These are phyloP conservation scores for Tetrahymena malaccensis DNA, from an alignment of 73 alveolate genomes.

Conservation along the genomic window DNA sequence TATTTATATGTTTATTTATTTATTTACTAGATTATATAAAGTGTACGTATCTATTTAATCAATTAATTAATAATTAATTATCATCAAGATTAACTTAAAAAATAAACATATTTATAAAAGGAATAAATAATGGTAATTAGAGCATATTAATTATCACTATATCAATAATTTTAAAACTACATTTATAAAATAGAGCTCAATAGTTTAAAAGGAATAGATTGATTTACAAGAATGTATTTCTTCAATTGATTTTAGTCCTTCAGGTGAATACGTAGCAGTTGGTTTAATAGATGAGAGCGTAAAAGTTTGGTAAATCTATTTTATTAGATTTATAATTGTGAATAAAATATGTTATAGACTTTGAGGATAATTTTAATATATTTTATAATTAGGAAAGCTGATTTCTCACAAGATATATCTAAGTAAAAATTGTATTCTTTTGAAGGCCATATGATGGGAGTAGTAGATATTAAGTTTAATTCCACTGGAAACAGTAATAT, in stretches of 20 bases:
- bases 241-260: conserved; percentile 10
- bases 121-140: too few species aligned
- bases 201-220: not conserved
- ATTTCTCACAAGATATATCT: not conserved
- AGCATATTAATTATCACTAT: too few species aligned
- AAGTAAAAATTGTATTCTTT: not conserved
- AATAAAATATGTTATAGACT: not conserved
- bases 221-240: conserved; percentile 33
- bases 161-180: too few species aligned
- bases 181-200: not conserved
- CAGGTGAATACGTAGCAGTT: conserved; percentile 27
- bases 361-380: not conserved
- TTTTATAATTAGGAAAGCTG: conserved; percentile 1
- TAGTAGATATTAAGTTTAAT: conserved; percentile 33
- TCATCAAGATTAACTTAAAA: not conserved
- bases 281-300: conserved; percentile 40
- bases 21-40: too few species aligned
- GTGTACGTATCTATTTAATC: not conserved
- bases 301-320: conserved; percentile 1
- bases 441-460: conserved; percentile 34
- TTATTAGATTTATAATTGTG: not conserved
- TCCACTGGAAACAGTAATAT: not conserved
- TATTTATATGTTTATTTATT: too few species aligned
- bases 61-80: too few species aligned
- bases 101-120: not conserved